A percentile compares a stretch with the other conserved stretches of the same genome.
Conservation (phyloP, 768 basidiomycete species). For the Tylopilus subfusipes region DNA sequence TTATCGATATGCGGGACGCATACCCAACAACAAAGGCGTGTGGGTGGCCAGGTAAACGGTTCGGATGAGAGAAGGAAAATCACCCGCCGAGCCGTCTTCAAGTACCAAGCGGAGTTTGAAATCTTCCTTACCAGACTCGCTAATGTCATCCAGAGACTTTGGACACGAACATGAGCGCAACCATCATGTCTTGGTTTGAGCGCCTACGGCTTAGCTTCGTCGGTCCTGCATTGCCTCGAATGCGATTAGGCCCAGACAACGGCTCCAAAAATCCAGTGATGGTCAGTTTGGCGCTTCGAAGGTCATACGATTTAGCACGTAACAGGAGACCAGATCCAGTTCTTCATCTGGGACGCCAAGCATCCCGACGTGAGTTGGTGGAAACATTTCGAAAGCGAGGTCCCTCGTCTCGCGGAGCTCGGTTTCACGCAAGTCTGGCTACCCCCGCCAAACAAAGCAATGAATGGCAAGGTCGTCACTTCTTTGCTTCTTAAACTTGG, state of each 20-base stretch:
- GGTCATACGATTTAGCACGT: not conserved
- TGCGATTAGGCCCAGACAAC: slow-evolving; percentile 57
- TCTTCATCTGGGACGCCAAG: slow-evolving; percentile 77
- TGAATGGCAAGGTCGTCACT: slow-evolving; percentile 42
- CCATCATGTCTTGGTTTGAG: slow-evolving; percentile 21
- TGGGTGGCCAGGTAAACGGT: slow-evolving; percentile 44
- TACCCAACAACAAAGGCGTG: slow-evolving; percentile 44
- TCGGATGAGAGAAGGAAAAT: slow-evolving; percentile 16
- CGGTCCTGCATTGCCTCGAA: slow-evolving; percentile 48
- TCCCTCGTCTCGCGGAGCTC: slow-evolving; percentile 58
- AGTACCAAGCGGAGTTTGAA: slow-evolving; percentile 30
- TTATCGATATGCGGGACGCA: slow-evolving; percentile 61
- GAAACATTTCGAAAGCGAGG: slow-evolving; percentile 65
- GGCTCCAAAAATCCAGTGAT: slow-evolving; percentile 57
- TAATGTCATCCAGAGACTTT: not conserved
- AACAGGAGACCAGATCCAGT: slow-evolving; percentile 54
- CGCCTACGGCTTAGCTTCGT: slow-evolving; percentile 19
- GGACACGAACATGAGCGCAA: slow-evolving; percentile 10
- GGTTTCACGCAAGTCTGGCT: slow-evolving; percentile 83
- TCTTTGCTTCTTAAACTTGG: not conserved
- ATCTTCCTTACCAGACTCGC: not conserved
- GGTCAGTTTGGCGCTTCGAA: slow-evolving; percentile 40
- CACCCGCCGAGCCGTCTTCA: too few relatives aligned
- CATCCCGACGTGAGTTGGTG: slow-evolving; percentile 71
- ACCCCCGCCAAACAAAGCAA: slow-evolving; percentile 81